These are phyloP conservation scores for Tylopilus sp. DNA, from an alignment of 1,284 basidiomycete genomes.

Conservation along the genomic window DNA sequence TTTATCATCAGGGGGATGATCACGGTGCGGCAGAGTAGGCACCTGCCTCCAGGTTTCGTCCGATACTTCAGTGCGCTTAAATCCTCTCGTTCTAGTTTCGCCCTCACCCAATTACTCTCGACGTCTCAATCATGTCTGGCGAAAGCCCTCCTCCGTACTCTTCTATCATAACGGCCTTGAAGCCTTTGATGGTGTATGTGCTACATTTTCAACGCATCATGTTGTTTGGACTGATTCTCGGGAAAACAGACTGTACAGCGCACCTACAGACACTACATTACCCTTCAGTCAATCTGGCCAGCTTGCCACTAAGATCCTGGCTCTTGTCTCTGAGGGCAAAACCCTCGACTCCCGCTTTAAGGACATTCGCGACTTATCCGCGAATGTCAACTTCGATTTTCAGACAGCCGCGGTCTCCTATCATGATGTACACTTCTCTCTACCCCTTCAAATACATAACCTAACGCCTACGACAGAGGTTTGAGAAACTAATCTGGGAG, in stretches of 20 bases:
- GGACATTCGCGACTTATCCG: slow-evolving; percentile 21
- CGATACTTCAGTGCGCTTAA: slow-evolving; percentile 9
- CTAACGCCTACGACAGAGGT: slow-evolving; percentile 13
- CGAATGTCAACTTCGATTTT: slow-evolving; percentile 14
- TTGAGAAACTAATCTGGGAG: slow-evolving; percentile 29
- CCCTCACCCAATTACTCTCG: not conserved
- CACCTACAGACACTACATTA: slow-evolving; percentile 1
- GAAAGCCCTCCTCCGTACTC: slow-evolving; percentile 34
- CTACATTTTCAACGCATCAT: not conserved
- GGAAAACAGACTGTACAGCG: slow-evolving; percentile 5
- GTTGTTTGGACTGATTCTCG: no score
- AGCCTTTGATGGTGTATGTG: slow-evolving; percentile 15
- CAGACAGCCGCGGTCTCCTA: slow-evolving; percentile 16
- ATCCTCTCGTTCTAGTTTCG: not conserved
- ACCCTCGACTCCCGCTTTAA: slow-evolving; percentile 26
- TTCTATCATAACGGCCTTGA: not conserved
- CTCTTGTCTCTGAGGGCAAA: slow-evolving; percentile 25
- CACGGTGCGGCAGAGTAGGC: not conserved
- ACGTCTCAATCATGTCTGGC: slow-evolving; percentile 9
- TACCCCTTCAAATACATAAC: not conserved
- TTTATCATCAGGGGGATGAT: not conserved
- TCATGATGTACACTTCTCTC: slow-evolving; percentile 16
- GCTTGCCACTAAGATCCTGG: slow-evolving; percentile 12
- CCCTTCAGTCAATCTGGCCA: slow-evolving; percentile 24
- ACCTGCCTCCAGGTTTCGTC: not conserved